phyloP scores from a whole-genome alignment of 2,329 filamentous ascomycete genomes.

The Leptographium radiaticola region DNA sequence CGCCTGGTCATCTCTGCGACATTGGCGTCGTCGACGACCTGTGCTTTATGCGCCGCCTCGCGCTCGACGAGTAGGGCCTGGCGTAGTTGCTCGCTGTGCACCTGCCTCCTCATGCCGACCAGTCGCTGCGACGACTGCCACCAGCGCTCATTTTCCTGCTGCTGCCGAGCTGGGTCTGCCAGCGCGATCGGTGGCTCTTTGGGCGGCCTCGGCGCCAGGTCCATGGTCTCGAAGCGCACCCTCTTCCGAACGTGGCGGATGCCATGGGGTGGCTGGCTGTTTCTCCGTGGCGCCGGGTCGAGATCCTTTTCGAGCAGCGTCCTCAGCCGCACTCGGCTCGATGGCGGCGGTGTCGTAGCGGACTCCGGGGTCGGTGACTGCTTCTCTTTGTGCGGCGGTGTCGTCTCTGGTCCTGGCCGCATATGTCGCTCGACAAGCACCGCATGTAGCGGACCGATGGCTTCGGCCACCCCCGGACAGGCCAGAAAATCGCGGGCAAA shows the following conservation, averaged over 20 bases:
- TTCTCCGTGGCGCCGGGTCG: no score
- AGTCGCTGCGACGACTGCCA: neutral
- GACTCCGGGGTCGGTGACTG: neutral
- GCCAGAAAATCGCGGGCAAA: neutral
- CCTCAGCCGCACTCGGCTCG: no score
- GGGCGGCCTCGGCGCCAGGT: neutral
- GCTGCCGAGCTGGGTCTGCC: neutral
- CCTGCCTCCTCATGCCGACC: neutral
- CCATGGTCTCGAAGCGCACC: neutral
- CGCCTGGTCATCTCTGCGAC: no score
- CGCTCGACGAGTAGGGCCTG: neutral
- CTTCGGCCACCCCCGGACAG: neutral
- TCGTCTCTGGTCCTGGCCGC: neutral
- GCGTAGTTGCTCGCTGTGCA: neutral
- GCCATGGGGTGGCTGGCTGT: neutral
- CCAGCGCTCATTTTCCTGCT: neutral
- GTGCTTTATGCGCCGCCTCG: neutral
- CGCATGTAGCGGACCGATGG: neutral
- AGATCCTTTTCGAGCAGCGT: no score
- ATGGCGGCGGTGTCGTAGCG: neutral
- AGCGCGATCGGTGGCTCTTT: neutral
- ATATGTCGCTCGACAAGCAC: neutral
- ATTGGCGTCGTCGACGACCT: no score
- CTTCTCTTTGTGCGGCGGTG: neutral
- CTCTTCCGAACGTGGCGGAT: neutral